Percentiles rank a stretch among this genome's conserved stretches.
Evolutionary conservation across 495 filamentous ascomycete genomes (phyloP).

Genomic region (Lasiosphaeriaceae sp.): DNA sequence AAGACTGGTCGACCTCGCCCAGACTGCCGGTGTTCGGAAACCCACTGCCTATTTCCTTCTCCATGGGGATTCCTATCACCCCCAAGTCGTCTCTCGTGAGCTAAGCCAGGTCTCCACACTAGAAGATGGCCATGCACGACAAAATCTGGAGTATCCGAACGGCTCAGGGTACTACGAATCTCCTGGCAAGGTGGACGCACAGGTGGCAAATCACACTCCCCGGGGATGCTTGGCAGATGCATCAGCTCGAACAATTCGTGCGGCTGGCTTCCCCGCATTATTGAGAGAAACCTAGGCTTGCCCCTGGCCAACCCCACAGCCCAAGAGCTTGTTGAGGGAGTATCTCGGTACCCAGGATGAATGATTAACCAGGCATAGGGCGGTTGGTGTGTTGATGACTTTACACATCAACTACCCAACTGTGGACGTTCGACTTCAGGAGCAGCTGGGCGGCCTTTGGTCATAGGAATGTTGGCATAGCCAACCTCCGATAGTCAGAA

Average conservation of each 20-base stretch:
- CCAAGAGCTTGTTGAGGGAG: not conserved
- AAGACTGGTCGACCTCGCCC: not conserved
- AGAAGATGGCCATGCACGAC: too few relatives aligned
- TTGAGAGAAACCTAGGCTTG: not conserved
- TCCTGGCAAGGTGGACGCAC: too few relatives aligned
- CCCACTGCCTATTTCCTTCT: slow-evolving; percentile 10
- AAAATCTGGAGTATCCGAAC: too few relatives aligned
- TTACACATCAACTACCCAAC: too few relatives aligned
- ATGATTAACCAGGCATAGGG: slow-evolving; percentile 2
- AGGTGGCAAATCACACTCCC: slow-evolving; percentile 13
- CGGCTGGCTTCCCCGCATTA: slow-evolving; percentile 16
- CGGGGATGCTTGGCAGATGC: not conserved
- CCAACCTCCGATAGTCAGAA: too few relatives aligned
- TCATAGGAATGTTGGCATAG: too few relatives aligned
- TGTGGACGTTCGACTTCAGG: too few relatives aligned
- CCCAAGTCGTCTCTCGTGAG: not conserved
- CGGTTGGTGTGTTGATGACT: too few relatives aligned
- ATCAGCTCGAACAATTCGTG: not conserved
- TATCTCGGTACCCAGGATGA: slow-evolving; percentile 16
- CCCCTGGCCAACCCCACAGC: slow-evolving; percentile 7
- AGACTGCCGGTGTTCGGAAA: not conserved
- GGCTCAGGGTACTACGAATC: too few relatives aligned
- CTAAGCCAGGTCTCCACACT: not conserved
- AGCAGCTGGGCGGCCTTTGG: too few relatives aligned
- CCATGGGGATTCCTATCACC: slow-evolving; percentile 12